Conservation (phyloP, 1,284 basidiomycete species). For the Hypsizygus ulmarius region DNA sequence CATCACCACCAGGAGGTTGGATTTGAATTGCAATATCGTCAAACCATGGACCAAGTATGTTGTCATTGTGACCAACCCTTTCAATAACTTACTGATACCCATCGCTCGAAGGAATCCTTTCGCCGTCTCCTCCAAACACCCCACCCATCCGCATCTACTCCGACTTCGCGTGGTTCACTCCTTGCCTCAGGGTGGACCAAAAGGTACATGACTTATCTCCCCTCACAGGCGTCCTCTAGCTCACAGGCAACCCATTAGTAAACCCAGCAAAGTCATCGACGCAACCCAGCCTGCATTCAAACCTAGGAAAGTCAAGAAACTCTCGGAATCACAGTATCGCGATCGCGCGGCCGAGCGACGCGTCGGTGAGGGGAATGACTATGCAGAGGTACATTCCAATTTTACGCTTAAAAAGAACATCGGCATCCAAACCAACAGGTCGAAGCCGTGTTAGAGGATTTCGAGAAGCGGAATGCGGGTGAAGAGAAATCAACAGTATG, state of each 20-base stretch:
- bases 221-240: conserved; percentile 8
- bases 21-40: too few species aligned
- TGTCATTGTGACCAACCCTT: background rate
- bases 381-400: conserved; percentile 51
- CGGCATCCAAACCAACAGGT: conserved; percentile 44
- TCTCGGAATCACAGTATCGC: conserved; percentile 51
- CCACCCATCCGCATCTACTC: conserved; percentile 14
- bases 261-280: conserved; percentile 32
- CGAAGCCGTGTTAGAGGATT: conserved; percentile 78
- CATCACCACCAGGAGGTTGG: too few species aligned
- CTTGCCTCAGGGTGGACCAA: conserved; percentile 18
- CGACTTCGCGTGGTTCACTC: conserved; percentile 23
- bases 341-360: conserved; percentile 72
- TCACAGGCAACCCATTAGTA: conserved; percentile 1
- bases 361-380: conserved; percentile 60
- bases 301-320: conserved; percentile 71
- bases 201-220: conserved; percentile 19
- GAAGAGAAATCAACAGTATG: conserved; percentile 60
- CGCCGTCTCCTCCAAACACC: conserved; percentile 31
- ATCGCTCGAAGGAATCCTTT: conserved; percentile 32
- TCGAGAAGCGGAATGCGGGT: conserved; percentile 60
- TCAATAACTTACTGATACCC: background rate
- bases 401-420: background rate
- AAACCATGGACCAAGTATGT: conserved; percentile 30
- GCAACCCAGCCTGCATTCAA: conserved; percentile 62